Evolutionary conservation across 345 rosid species (phyloP).

Genomic region (Murraya paniculata): DNA sequence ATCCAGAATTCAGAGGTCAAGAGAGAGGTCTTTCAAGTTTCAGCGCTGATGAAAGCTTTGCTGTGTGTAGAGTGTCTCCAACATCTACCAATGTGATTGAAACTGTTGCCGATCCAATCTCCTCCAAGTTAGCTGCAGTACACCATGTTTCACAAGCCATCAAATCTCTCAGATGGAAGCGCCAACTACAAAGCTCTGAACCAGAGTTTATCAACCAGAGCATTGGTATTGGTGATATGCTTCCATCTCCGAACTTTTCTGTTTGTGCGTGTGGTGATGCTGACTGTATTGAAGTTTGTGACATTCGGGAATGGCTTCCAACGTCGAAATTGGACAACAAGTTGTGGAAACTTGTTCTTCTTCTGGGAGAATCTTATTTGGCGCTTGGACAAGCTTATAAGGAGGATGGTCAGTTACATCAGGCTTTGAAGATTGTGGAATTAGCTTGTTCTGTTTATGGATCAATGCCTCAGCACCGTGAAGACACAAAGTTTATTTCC

Average conservation of each 20-base stretch:
- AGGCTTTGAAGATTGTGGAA: slow-evolving; percentile 75
- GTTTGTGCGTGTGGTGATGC: slow-evolving; percentile 93
- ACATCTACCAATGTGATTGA: slow-evolving; percentile 40
- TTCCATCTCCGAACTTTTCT: slow-evolving; percentile 43
- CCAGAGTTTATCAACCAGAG: slow-evolving; percentile 32
- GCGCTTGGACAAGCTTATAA: slow-evolving; percentile 83
- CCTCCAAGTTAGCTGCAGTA: slow-evolving; percentile 81
- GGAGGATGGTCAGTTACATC: slow-evolving; percentile 80
- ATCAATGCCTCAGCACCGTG: slow-evolving; percentile 86
- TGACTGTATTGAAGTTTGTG: slow-evolving; percentile 97
- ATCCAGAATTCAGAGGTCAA: slow-evolving; percentile 23
- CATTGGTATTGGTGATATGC: slow-evolving; percentile 26
- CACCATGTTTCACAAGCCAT: slow-evolving; percentile 98
- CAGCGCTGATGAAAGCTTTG: slow-evolving; percentile 31
- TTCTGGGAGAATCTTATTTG: slow-evolving; percentile 92
- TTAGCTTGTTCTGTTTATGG: slow-evolving; percentile 83
- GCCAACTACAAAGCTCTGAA: slow-evolving; percentile 65
- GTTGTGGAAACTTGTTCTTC: slow-evolving; percentile 92
- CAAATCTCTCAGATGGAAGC: slow-evolving; percentile 89
- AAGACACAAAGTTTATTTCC: slow-evolving; percentile 65
- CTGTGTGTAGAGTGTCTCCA: slow-evolving; percentile 36
- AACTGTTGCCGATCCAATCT: slow-evolving; percentile 59
- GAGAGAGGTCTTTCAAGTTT: slow-evolving; percentile 25
- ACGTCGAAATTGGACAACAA: slow-evolving; percentile 79
- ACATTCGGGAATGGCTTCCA: slow-evolving; percentile 92